Conservation (phyloP, 352 stramenopile species). For the Pythium folliculosum region DNA sequence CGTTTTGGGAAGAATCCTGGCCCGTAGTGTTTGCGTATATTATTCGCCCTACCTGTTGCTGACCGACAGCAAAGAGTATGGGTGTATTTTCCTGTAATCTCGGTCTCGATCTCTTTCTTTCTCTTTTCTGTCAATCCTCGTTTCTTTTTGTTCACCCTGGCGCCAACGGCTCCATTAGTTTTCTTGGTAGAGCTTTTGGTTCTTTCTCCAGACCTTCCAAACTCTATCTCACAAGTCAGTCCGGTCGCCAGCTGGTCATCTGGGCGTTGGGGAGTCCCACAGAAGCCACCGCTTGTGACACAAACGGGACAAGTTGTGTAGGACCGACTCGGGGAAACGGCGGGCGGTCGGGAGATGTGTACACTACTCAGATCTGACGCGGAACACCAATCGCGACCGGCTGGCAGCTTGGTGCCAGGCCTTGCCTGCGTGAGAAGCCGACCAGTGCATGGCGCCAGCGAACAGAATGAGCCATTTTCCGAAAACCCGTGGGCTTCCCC, state of each 20-base stretch:
- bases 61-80: neutral
- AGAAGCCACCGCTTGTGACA: neutral
- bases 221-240: neutral
- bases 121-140: too few species aligned
- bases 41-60: too few species aligned
- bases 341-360: neutral
- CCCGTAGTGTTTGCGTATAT: too few species aligned
- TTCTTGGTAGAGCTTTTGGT: neutral
- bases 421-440: neutral
- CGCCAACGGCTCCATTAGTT: too few species aligned
- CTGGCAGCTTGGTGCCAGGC: neutral
- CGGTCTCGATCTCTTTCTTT: neutral
- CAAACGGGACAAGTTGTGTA: too few species aligned
- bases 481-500: neutral
- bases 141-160: neutral
- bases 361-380: conserved; percentile 13
- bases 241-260: conserved; percentile 5
- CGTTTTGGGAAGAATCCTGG: too few species aligned
- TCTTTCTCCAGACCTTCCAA: neutral
- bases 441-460: neutral
- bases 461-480: neutral
- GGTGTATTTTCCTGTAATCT: neutral
- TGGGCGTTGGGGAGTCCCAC: neutral
- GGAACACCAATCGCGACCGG: neutral
- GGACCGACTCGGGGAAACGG: too few species aligned